Evolutionary conservation across 768 basidiomycete genomes (phyloP), one percentile per base, ranked within the genome.

Genomic region (Psilocybe azurescens): DNA sequence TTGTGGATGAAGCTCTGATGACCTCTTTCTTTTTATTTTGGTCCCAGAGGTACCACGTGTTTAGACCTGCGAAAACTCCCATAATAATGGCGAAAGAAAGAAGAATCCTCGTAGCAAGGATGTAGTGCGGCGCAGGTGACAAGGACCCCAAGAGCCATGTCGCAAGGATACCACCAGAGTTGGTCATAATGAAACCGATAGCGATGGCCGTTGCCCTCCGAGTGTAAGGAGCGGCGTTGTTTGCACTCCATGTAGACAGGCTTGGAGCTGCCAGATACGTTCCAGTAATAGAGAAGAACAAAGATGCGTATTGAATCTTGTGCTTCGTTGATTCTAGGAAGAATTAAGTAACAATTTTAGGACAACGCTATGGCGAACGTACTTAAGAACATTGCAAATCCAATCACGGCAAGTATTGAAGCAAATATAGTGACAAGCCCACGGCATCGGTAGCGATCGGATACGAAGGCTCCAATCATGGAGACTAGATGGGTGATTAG

Each of bases 141-240:
- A 87, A 69, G 2, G 76, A 68, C 11, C 85, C 86, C 33, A 87
- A 70, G 7, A 87, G 78, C 86, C 86, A 88, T 0, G 85, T 88
- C 1, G 81, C 78, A 39, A 88, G 81, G 51, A 89, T 87, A 2
- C 86, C 86, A 9, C 86, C 86, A 0, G 79, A 74, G 67, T 88
- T 88, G 18, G 83, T 83, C 78, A 83, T 79, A 65, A 84, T 83
- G 64, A 86, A 84, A 1, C 80, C 80, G 32, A 87, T 78, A 16
- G 86, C 87, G 53, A 88, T 78, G 36, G 83, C 76, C 1, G 87
- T 86, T 1, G 86, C 88, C 13, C 88, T 81, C 30, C 86, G 77
- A 46, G 79, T 72, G 63, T 86, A 78, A 0, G 87, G 88, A 6
- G 82, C 75, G 6, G 83, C 77, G 74, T 89, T 89, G 73, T 89